Evolutionary conservation across 2,329 filamentous ascomycete genomes (phyloP), one percentile per base, ranked within the genome.

Genomic region (Penicillium sp.): DNA sequence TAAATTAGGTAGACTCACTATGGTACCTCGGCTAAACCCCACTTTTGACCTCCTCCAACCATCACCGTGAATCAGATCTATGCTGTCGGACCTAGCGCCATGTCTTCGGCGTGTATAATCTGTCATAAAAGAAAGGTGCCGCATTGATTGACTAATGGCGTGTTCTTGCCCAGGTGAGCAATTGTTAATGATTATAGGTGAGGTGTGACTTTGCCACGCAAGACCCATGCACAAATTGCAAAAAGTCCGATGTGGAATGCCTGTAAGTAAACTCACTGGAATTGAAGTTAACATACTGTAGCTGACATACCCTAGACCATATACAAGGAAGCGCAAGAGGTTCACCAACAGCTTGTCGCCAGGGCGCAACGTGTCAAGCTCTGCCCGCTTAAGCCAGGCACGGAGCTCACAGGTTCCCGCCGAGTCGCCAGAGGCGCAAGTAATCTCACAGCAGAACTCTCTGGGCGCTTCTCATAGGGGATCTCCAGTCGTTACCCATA

Each of bases 71-170:
- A 36, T 43, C 26, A 51, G 56, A 50, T 57, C 47, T 42, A 47
- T 56, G n/a, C 47, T 47, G 53, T 51, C 48, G 53, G 57, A 47
- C 56, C 53, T 39, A 62, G 54, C 49, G 56, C 39, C 34, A 56
- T 56, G 53, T 56, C 53, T 34, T 47, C 42, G 35, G 71, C 72
- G 29, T 76, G 74, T 60, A 72, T 76, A 45, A 74, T 74, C 51
- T 75, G 74, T 53, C 73, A 76, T 58, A 76, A 76, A 61, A 73
- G 71, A 59, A 76, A 76, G 65, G 70, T 76, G 35, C 9, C 10
- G 16, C 60, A 63, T 36, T 67, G 58, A 52, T 19, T 7, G 60
- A 62, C 41, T 60, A 14, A 26, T 14, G 16, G 19, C 9, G 4
- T 9, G 10, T 32, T 18, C 9, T n/a, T 11, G 23, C 23, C 23